Base-by-base conservation (phyloP, 495 filamentous ascomycete genomes). In the Penicillium angulare region DNA sequence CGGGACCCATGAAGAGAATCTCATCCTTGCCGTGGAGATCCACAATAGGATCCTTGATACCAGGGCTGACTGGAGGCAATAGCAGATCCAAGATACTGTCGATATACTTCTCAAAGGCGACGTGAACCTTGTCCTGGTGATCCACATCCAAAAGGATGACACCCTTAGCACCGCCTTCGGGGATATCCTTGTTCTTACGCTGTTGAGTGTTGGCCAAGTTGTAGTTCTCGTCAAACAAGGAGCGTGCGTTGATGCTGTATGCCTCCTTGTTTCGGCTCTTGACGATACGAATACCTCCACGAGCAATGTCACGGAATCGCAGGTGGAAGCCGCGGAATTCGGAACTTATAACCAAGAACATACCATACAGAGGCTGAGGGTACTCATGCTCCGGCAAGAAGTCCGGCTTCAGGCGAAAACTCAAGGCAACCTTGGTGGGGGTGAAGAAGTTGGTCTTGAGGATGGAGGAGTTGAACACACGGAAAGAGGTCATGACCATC, bases 391-490 rank as follows among this genome's bases (percentile, higher is more conserved):
- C 77, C 3, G 93, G 93, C 15, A 98, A 78, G 77, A 98, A 97
- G 60, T 68, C 73, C 5, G 93, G 92, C 60, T 96, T 86, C 43
- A 97, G 75, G 46, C 93, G 85, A 86, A 97, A 98, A 74, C 91
- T 96, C 53, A 98, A 80, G 12, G 95, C 93, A 22, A 98, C 92
- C 77, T 98, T 98, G 48, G 93, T 98, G 0, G 93, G 93, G 0
- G 93, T 98, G 79, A 95, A 98, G 77, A 96, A 98, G 76, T 98
- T 98, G 53, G 93, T 97, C 81, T 97, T 97, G 56, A 97, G 76
- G 27, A 96, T 83, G 36, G 85, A 80, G 42, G 79, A 80, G 74
- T 97, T 97, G 79, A 98, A 98, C 38, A 92, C 83, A 46, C 89
- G 84, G 82, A 98, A 97, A n/a, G 90, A 88, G 15, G 79, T 88